phyloP scores from a whole-genome alignment of 2,329 filamentous ascomycete genomes.

The Sporothrix pallida region DNA sequence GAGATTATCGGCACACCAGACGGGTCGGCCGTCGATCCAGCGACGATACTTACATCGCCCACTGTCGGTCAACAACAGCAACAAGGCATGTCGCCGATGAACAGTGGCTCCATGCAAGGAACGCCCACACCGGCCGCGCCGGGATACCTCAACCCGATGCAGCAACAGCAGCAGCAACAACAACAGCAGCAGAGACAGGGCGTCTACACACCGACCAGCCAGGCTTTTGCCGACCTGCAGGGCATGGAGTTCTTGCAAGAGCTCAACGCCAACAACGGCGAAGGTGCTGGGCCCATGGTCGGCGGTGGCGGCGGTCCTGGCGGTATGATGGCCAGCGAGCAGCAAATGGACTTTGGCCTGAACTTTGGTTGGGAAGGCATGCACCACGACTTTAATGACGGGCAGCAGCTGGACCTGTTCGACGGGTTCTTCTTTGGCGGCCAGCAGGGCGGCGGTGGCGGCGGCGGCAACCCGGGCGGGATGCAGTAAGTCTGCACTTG shows the following conservation, averaged over 20 bases:
- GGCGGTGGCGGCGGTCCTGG: neutral
- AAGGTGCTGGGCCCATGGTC: constrained; percentile 36
- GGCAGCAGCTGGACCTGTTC: constrained; percentile 69
- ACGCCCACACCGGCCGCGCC: constrained; percentile 33
- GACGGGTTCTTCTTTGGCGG: constrained; percentile 76
- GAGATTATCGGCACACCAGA: constrained; percentile 42
- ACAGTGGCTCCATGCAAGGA: constrained; percentile 30
- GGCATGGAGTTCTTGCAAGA: constrained; percentile 61
- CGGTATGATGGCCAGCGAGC: constrained; percentile 46
- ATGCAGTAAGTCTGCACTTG: neutral
- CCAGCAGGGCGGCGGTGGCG: constrained; percentile 46
- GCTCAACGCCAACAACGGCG: constrained; percentile 43
- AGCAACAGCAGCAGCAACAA: constrained; percentile 43
- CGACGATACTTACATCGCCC: constrained; percentile 53
- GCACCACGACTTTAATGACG: constrained; percentile 67
- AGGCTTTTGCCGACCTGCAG: constrained; percentile 56
- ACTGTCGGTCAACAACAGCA: constrained; percentile 37
- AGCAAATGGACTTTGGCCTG: constrained; percentile 68
- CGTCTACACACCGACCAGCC: constrained; percentile 39
- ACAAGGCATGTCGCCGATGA: constrained; percentile 32
- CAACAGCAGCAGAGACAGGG: constrained; percentile 45
- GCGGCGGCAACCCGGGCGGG: constrained; percentile 19
- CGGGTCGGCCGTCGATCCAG: constrained; percentile 46
- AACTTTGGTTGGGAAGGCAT: constrained; percentile 69
- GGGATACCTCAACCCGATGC: constrained; percentile 30